Percentiles rank a stretch among this genome's conserved stretches.
Evolutionary conservation across 2,329 filamentous ascomycete species (phyloP).

Genomic region (Aureobasidium sp.): DNA sequence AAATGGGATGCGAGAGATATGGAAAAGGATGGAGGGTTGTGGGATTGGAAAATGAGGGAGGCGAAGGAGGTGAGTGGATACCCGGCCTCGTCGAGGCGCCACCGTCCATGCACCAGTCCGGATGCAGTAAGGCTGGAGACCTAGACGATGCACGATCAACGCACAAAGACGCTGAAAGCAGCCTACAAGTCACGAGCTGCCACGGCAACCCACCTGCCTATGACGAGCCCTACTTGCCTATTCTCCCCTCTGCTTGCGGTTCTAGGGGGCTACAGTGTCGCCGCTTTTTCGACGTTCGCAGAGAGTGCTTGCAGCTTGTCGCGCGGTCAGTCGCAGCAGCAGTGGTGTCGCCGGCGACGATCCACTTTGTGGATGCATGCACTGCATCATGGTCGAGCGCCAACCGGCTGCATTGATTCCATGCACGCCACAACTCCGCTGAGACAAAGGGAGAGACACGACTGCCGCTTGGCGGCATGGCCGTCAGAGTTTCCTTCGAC

Average conservation of each 20-base stretch:
- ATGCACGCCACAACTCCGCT: slow-evolving; percentile 9
- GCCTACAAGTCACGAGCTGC: slow-evolving; percentile 11
- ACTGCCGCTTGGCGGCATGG: slow-evolving; percentile 2
- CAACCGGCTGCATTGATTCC: slow-evolving; percentile 12
- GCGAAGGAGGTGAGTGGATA: background rate
- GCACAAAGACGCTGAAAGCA: slow-evolving; percentile 10
- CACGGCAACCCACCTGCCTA: slow-evolving; percentile 11
- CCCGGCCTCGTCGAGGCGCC: background rate
- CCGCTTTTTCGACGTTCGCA: background rate
- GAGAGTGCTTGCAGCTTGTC: background rate
- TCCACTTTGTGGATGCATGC: slow-evolving; percentile 11
- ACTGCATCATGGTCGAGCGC: slow-evolving; percentile 14
- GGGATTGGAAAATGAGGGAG: slow-evolving; percentile 2
- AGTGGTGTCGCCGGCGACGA: background rate
- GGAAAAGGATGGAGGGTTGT: slow-evolving; percentile 6
- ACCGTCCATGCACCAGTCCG: background rate
- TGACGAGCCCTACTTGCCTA: background rate
- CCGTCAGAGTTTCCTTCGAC: background rate
- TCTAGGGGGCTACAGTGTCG: background rate
- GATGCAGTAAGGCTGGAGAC: background rate
- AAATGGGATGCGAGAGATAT: slow-evolving; percentile 11
- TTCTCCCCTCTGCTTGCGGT: background rate
- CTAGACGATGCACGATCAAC: slow-evolving; percentile 3
- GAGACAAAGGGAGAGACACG: slow-evolving; percentile 12
- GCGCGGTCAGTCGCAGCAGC: background rate